Evolutionary conservation across 2,329 filamentous ascomycete genomes (phyloP), one percentile per base, ranked within the genome.

Genomic region (Sphaerulina vaccinii): DNA sequence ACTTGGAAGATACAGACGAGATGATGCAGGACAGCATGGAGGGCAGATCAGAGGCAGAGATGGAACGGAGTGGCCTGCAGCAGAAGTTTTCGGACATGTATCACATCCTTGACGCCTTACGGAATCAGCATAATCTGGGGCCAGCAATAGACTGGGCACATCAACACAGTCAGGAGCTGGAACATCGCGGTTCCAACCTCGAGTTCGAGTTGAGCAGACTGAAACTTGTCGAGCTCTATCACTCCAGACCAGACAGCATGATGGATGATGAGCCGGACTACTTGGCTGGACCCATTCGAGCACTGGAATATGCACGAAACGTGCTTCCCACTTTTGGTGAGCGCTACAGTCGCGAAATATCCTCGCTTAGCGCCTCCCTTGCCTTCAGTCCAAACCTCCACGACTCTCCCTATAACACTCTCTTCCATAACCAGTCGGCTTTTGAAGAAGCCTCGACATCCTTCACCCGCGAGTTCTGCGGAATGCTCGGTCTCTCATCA

Each of bases 181-280:
- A 96, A 65, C 79, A 81, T 3, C 82, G 90, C 41, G 92, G 91
- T 2, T 96, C 90, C 65, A 96, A 95, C 62, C 81, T 99, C 2
- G 92, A 97, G 68, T 99, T 97, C 58, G 92, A 99, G 65, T 83
- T 99, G 2, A 89, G 86, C 72, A 87, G 90, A 59, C 77, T 97
- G 15, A 90, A 96, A 62, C 99, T 88, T 63, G 81, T 97, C 27
- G 92, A 88, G 81, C 79, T 96, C 1, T 96, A 95, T 71, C 83
- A 86, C 57, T 39, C 57, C 5, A 46, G 33, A 29, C 39, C 47
- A 8, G 49, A 43, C n/a, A 36, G 42, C 19, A 60, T 62, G 59
- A 54, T 83, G 1, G 77, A 82, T 7, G 74, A 79, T 42, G 71
- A 71, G 2, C 62, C 62, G 3, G 62, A 68, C 21, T 41, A 65